Conservation (phyloP, 306 rosid species). For the Alnus rubra region DNA sequence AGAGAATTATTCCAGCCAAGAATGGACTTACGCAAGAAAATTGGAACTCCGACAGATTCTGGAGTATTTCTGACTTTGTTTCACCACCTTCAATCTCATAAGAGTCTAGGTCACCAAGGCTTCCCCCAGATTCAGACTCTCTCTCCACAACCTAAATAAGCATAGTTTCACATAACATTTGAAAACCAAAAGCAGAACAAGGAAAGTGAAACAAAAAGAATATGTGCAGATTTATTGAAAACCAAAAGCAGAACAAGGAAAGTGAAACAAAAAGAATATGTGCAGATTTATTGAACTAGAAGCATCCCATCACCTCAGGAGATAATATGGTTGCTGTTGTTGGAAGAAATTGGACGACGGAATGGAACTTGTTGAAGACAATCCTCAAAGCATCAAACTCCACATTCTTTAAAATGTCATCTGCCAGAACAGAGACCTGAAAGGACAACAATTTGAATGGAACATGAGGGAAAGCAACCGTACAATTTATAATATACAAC, state of each 20-base stretch:
- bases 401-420: constrained; percentile 89
- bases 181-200: constrained; percentile 13
- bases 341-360: constrained; percentile 77
- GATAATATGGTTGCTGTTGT: constrained; percentile 76
- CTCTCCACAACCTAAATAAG: constrained; percentile 67
- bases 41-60: constrained; percentile 92
- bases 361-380: constrained; percentile 82
- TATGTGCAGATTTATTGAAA: too few relatives aligned
- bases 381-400: constrained; percentile 87
- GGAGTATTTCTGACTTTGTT: constrained; percentile 87
- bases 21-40: constrained; percentile 85
- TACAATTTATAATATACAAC: background rate
- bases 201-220: background rate
- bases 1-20: background rate
- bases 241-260: too few relatives aligned
- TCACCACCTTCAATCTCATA: constrained; percentile 99
- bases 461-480: constrained; percentile 11
- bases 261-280: too few relatives aligned
- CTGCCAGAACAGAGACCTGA: constrained; percentile 93
- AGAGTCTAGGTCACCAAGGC: constrained; percentile 75
- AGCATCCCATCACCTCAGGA: constrained; percentile 72
- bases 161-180: constrained; percentile 18
- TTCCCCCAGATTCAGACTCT: constrained; percentile 89
- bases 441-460: constrained; percentile 27
- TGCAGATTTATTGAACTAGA: background rate